Evolutionary conservation across 106 monocot species (phyloP).

Genomic region (Cymbidium sinense): DNA sequence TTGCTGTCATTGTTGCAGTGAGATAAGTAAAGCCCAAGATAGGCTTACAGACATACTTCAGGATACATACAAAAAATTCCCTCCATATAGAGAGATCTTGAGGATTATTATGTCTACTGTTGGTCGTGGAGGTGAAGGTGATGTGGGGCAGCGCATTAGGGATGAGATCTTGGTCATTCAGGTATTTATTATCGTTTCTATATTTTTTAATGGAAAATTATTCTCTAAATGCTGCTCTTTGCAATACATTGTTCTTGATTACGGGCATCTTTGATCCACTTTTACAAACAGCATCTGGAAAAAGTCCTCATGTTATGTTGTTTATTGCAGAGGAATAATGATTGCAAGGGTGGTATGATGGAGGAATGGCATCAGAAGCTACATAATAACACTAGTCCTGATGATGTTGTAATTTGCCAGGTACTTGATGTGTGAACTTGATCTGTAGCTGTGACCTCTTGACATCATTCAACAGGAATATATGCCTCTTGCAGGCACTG

Average conservation of each 20-base stretch:
- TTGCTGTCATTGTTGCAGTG: slow-evolving; percentile 38
- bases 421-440: slow-evolving; percentile 26
- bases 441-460: background rate
- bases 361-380: slow-evolving; percentile 99
- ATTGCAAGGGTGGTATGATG: slow-evolving; percentile 98
- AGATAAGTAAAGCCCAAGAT: slow-evolving; percentile 96
- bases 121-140: slow-evolving; percentile 98
- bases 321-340: slow-evolving; percentile 69
- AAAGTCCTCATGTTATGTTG: slow-evolving; percentile 11
- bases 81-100: slow-evolving; percentile 63
- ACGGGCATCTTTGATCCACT: background rate
- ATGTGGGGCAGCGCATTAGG: slow-evolving; percentile 94
- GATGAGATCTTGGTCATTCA: slow-evolving; percentile 98
- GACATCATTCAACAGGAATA: background rate
- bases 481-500: slow-evolving; percentile 60
- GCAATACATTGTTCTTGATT: background rate
- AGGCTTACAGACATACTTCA: slow-evolving; percentile 78
- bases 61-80: slow-evolving; percentile 43
- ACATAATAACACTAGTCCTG: slow-evolving; percentile 98
- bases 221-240: background rate
- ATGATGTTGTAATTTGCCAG: slow-evolving; percentile 99
- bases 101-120: slow-evolving; percentile 85
- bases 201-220: background rate
- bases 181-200: slow-evolving; percentile 24
- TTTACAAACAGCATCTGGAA: background rate